Evolutionary conservation across 768 basidiomycete species (phyloP), one percentile per base, ranked within the genome.

Genomic region (Hygrophorus pudorinus): DNA sequence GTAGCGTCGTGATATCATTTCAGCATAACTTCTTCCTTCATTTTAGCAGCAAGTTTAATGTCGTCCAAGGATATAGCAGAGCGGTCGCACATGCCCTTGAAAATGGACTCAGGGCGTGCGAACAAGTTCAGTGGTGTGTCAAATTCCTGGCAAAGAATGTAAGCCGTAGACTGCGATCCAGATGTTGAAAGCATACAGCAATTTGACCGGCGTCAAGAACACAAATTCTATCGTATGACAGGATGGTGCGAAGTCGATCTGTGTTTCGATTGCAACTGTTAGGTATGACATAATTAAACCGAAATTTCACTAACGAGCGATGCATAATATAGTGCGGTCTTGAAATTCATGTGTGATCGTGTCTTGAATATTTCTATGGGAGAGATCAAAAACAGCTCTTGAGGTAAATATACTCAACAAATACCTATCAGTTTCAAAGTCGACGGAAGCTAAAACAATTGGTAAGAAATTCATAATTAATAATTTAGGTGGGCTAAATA

Each of bases 161-260:
- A 42, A 46, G 37, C 39, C 13, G 21, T 37, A 11, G 35, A 38
- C 7, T 28, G 32, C 7, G 37, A 1, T 16, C 20, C 16, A 29
- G 14, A 45, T 20, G 27, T 5, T n/a, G 34, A 1, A 17, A 4
- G 71, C 78, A 52, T 51, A 80, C 80, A 44, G 76, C 80, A 45
- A 92, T 83, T 44, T 67, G 64, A 0, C 91, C 91, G 1, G 79
- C 78, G 54, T 88, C 81, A 58, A 94, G 76, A 13, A 93, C 91
- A 53, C 88, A 81, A 28, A 96, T 86, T 32, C 86, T 73, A 61
- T 97, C 89, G 54, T 92, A 93, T 10, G 77, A 72, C 48, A 92
- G 79, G 54, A 94, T 91, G 1, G 92, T 94, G 36, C 80, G 75
- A 41, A 94, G 63, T 18, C 92, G 83, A 61, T 94, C 87, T 79